Percentiles rank a stretch among this genome's conserved stretches.
These are phyloP conservation scores for Chaetomium fimeti DNA, from an alignment of 495 filamentous ascomycete genomes.

Conservation along the genomic window DNA sequence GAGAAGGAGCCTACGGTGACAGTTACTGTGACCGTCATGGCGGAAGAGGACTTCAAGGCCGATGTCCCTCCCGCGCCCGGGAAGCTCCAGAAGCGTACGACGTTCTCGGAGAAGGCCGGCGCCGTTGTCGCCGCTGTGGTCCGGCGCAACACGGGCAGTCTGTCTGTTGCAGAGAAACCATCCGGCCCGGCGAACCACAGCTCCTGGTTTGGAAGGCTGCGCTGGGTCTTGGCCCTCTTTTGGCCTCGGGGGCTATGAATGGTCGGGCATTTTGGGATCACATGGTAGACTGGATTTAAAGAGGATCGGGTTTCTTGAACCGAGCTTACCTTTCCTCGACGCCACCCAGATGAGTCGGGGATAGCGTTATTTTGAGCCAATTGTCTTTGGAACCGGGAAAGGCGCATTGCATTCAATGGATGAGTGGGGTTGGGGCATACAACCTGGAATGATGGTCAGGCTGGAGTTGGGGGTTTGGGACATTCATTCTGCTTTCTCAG, in stretches of 20 bases:
- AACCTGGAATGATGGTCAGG: too few species aligned
- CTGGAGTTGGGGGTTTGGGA: too few species aligned
- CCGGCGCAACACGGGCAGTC: constrained; percentile 10
- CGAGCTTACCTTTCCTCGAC: background rate
- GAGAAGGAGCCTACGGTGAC: background rate
- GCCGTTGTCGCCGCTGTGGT: constrained; percentile 6
- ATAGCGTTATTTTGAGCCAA: constrained; percentile 12
- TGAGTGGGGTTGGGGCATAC: background rate
- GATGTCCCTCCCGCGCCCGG: background rate
- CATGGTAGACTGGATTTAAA: background rate
- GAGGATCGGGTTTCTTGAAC: too few species aligned
- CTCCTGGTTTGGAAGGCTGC: constrained; percentile 2
- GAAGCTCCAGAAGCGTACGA: background rate
- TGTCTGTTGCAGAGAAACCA: background rate
- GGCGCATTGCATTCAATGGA: background rate
- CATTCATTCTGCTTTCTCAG: background rate
- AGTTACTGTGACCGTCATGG: background rate
- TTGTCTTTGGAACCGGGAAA: background rate
- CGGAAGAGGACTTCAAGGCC: background rate
- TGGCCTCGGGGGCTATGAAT: background rate
- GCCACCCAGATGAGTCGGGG: background rate
- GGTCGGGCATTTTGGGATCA: background rate
- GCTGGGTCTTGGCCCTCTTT: constrained; percentile 12
- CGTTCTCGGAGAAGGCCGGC: constrained; percentile 14
- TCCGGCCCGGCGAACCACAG: background rate